phyloP scores from a whole-genome alignment of 2,329 filamentous ascomycete species.

The Fusarium succisae region DNA sequence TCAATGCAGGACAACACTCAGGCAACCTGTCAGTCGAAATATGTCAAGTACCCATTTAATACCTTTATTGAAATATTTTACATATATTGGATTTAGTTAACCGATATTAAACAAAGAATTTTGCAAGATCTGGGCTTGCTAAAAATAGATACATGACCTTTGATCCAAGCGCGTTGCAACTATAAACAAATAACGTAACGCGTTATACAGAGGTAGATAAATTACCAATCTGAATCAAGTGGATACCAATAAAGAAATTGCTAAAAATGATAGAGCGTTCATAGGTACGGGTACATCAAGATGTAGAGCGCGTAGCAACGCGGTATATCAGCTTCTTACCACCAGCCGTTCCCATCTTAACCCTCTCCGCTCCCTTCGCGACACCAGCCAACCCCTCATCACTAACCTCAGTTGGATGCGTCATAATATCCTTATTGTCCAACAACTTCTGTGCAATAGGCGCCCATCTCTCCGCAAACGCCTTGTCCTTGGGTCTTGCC shows the following conservation, averaged over 20 bases:
- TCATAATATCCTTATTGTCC: not conserved
- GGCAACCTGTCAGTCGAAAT: rapidly evolving
- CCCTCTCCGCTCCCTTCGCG: not conserved
- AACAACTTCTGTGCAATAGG: not conserved
- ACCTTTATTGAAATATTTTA: too few relatives aligned
- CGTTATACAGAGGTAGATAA: too few relatives aligned
- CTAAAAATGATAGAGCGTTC: too few relatives aligned
- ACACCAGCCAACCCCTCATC: not conserved
- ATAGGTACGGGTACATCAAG: not conserved
- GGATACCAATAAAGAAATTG: not conserved
- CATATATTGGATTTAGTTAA: not conserved
- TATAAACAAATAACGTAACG: too few relatives aligned
- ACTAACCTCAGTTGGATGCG: not conserved
- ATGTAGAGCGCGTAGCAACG: not conserved
- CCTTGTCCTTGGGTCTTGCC: not conserved
- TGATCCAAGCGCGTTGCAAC: not conserved
- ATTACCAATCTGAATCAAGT: too few relatives aligned
- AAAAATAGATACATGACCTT: not conserved
- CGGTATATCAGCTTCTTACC: not conserved
- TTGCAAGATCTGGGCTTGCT: not conserved
- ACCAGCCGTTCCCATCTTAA: not conserved
- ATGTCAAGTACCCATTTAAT: too few relatives aligned
- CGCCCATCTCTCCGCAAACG: not conserved
- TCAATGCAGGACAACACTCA: rapidly evolving
- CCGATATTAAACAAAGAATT: not conserved